Evolutionary conservation across 208 protist genomes (phyloP).

Genomic region (Wallacemonas sp.): DNA sequence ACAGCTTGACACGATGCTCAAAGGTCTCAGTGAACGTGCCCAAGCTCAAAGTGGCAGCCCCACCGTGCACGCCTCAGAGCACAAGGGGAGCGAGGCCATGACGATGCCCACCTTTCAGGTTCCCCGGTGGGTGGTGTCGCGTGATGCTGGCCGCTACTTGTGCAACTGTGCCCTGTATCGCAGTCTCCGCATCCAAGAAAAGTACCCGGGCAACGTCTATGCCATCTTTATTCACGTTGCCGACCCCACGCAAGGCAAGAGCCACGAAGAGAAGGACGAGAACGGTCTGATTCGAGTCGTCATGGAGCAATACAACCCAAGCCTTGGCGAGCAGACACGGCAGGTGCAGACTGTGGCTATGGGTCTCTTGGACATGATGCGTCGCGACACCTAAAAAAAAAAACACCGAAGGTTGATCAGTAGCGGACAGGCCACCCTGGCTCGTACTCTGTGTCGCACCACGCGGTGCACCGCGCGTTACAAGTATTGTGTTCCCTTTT

Average conservation of each 20-base stretch:
- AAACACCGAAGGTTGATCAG: too few relatives aligned
- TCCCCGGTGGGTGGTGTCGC: slow-evolving; percentile 50
- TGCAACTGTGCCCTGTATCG: slow-evolving; percentile 76
- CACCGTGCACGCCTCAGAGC: slow-evolving; percentile 1
- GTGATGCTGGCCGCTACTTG: slow-evolving; percentile 64
- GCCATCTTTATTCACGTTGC: slow-evolving; percentile 60
- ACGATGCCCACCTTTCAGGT: slow-evolving; percentile 34
- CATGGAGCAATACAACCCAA: neutral
- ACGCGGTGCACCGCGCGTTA: too few relatives aligned
- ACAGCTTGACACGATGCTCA: slow-evolving; percentile 30
- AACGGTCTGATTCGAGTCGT: neutral
- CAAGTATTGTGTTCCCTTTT: neutral
- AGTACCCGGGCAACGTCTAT: slow-evolving; percentile 29
- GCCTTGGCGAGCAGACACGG: neutral
- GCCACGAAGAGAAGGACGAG: neutral
- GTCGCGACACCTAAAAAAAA: neutral
- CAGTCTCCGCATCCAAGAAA: slow-evolving; percentile 46
- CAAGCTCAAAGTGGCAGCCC: neutral
- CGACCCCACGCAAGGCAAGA: slow-evolving; percentile 21
- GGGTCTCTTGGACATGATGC: neutral
- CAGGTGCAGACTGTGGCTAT: neutral
- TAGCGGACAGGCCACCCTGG: too few relatives aligned
- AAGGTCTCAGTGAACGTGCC: neutral
- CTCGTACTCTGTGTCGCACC: too few relatives aligned
- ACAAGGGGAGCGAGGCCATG: slow-evolving; percentile 15